phyloP scores from a whole-genome alignment of 208 protist species.

The Leishmania amazonensis region DNA sequence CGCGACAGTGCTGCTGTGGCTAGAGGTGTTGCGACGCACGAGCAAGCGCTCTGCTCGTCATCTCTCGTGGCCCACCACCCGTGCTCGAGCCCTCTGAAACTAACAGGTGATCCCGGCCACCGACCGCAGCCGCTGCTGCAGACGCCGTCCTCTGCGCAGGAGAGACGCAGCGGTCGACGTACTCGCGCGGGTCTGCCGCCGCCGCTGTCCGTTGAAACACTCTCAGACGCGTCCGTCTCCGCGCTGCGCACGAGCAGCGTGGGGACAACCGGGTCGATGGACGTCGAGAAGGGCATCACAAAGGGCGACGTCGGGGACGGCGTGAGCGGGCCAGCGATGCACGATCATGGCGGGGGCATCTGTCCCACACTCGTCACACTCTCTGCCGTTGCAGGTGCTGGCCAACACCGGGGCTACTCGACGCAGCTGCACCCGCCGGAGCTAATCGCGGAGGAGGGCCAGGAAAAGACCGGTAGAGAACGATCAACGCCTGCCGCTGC shows the following conservation, averaged over 20 bases:
- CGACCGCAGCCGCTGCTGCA: background rate
- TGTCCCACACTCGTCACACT: background rate
- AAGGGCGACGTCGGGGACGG: background rate
- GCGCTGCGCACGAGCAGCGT: slow-evolving; percentile 12
- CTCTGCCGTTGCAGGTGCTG: background rate
- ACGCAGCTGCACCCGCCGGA: background rate
- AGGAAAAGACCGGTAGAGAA: background rate
- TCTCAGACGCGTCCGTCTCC: slow-evolving; percentile 19
- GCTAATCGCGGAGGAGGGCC: background rate
- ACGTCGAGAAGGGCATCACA: background rate
- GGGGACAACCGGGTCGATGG: background rate
- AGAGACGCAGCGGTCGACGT: background rate
- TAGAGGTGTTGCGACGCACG: background rate
- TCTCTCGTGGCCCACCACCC: background rate
- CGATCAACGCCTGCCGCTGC: background rate
- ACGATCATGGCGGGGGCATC: background rate
- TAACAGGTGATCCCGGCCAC: background rate
- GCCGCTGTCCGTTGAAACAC: slow-evolving; percentile 23
- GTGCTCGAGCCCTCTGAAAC: background rate
- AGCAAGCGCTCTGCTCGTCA: background rate
- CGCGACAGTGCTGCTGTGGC: background rate
- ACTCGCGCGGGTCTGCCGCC: slow-evolving; percentile 10
- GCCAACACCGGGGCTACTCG: slow-evolving; percentile 8
- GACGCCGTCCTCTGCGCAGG: background rate
- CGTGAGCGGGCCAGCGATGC: background rate